phyloP scores from a whole-genome alignment of 345 rosid genomes.

The Rhodomyrtus tomentosa region DNA sequence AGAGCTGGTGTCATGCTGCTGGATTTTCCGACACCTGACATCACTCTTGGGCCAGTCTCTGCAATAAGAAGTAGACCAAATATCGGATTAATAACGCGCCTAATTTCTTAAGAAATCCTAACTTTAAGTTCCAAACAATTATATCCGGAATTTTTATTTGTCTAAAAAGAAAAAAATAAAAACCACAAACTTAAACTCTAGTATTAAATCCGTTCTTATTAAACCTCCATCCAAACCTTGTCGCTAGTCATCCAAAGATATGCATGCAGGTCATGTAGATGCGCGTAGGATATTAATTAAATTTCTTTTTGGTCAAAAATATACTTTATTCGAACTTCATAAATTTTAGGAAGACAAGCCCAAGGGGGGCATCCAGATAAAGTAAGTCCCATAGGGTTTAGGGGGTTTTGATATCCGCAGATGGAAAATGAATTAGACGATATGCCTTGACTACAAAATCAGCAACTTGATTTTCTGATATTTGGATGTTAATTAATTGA shows the following conservation, averaged over 20 bases:
- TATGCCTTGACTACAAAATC: no score
- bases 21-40: background rate
- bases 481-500: background rate
- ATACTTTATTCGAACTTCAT: no score
- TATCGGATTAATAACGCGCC: background rate
- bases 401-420: no score
- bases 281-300: background rate
- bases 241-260: background rate
- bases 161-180: no score
- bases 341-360: no score
- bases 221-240: background rate
- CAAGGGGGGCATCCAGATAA: no score
- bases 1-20: background rate
- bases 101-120: background rate
- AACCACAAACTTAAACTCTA: background rate
- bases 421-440: no score
- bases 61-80: background rate
- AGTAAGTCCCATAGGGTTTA: no score
- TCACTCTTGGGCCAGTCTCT: background rate
- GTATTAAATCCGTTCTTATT: background rate
- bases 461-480: no score
- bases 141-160: no score
- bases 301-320: no score
- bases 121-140: background rate
- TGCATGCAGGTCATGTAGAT: background rate